Evolutionary conservation across 441 rosid genomes (phyloP).

Genomic region (Populus hybrid): DNA sequence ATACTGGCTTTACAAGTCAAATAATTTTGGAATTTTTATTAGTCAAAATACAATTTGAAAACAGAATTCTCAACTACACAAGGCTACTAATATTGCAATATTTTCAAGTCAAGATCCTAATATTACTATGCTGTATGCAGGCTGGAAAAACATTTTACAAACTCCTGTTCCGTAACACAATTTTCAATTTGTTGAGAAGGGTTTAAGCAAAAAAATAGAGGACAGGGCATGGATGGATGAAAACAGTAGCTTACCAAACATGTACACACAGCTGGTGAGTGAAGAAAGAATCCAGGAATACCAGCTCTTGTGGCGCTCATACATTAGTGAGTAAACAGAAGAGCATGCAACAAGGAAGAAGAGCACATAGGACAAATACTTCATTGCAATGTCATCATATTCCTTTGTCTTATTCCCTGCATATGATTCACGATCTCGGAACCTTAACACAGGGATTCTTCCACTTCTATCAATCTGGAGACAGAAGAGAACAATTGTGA

Average conservation of each 20-base stretch:
- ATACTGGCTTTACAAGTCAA: too few relatives aligned
- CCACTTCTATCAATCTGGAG: conserved; percentile 89
- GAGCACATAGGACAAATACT: conserved; percentile 84
- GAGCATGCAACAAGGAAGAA: conserved; percentile 84
- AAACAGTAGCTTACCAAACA: conserved; percentile 70
- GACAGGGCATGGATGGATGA: neutral
- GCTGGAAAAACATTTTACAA: neutral
- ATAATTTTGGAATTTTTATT: too few relatives aligned
- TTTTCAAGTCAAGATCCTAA: too few relatives aligned
- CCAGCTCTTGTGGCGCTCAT: conserved; percentile 98
- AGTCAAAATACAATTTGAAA: too few relatives aligned
- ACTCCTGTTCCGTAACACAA: neutral
- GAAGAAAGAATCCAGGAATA: conserved; percentile 98
- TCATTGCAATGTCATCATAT: conserved; percentile 96
- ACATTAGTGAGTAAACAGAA: conserved; percentile 79
- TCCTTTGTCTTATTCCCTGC: conserved; percentile 94
- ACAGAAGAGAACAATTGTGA: conserved; percentile 6
- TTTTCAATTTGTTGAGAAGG: too few relatives aligned
- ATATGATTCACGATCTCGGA: conserved; percentile 92
- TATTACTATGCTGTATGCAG: too few relatives aligned
- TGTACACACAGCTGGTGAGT: conserved; percentile 95
- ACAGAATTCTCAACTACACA: too few relatives aligned
- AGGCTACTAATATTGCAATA: too few relatives aligned
- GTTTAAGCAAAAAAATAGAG: neutral
- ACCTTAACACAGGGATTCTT: conserved; percentile 80